Base-by-base conservation (phyloP, 257 asterid species). In the Capsicum rhomboideum region DNA sequence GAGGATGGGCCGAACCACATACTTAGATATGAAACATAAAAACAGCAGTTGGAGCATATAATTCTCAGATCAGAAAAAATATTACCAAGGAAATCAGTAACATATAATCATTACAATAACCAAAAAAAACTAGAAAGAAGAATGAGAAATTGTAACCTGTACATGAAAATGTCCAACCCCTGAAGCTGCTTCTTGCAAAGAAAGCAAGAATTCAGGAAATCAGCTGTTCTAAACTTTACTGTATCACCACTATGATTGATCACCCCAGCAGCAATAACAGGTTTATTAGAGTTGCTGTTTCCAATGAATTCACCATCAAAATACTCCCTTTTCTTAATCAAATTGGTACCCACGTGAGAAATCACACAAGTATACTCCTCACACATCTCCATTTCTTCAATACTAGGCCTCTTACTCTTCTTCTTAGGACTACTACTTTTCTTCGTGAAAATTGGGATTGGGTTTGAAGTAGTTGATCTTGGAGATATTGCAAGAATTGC, bases 91-190 rank as follows among this genome's bases (percentile, higher is more conserved):
- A 64, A 53, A 40, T 3, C 37, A 79, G 42, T 52, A 54, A 68
- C 79, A 44, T 72, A 21, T 72, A 46, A 52, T 23, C 20, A 54
- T 64, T 11, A 68, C 16, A 78, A 63, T 2, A 61, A 52, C 40
- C 37, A 46, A 37, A 85, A 86, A n/a, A 20, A 53, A 66, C 6
- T 18, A 83, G 14, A 59, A 23, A 34, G 6, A 40, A 50, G n/a
- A 21, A 79, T 17, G 0, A 52, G 18, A 56, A 82, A 16, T 78
- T 14, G 63, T 56, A 90, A 93, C 98, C 97, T 95, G 92, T 95
- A 95, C 95, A 95, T 95, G 85, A 91, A 95, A 86, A 95, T 94
- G 87, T 95, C 98, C 94, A 95, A 83, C 18, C 98, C 98, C 54
- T 95, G 91, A 84, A 95, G 98, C 92, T 81, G 83, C 91, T 95